Percentiles rank a stretch among this genome's conserved stretches.
These are phyloP conservation scores for Flaveria bidentis DNA, from an alignment of 129 eudicot species.

Conservation along the genomic window DNA sequence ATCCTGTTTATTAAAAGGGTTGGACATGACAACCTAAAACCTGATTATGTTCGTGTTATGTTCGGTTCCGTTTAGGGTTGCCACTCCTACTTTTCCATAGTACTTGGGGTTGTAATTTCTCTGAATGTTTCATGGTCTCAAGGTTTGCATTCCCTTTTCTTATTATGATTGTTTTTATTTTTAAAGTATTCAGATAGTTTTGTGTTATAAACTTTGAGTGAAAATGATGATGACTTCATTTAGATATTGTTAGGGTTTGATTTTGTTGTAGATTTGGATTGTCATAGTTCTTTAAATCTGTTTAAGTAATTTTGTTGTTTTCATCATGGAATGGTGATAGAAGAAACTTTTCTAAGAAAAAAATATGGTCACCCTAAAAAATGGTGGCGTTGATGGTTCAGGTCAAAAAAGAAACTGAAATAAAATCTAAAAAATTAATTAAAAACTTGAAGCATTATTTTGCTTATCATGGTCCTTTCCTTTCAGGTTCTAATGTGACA, in stretches of 20 bases:
- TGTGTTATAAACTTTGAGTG: neutral
- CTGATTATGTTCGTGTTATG: neutral
- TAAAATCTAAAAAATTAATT: neutral
- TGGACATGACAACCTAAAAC: neutral
- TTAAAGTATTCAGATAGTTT: neutral
- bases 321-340: neutral
- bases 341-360: neutral
- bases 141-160: neutral
- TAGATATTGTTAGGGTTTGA: neutral
- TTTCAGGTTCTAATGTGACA: constrained; percentile 75
- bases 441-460: neutral
- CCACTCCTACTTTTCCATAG: neutral
- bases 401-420: neutral
- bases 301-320: neutral
- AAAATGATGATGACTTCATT: neutral
- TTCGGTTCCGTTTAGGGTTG: neutral
- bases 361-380: too few species aligned
- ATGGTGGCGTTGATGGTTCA: neutral
- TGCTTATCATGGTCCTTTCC: constrained; percentile 14
- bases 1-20: neutral
- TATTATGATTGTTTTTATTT: neutral
- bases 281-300: neutral
- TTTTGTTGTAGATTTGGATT: neutral
- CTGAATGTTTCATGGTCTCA: neutral
- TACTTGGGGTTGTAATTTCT: neutral